phyloP scores from a whole-genome alignment of 2,329 filamentous ascomycete genomes.

The Dactylonectria macrodidyma region DNA sequence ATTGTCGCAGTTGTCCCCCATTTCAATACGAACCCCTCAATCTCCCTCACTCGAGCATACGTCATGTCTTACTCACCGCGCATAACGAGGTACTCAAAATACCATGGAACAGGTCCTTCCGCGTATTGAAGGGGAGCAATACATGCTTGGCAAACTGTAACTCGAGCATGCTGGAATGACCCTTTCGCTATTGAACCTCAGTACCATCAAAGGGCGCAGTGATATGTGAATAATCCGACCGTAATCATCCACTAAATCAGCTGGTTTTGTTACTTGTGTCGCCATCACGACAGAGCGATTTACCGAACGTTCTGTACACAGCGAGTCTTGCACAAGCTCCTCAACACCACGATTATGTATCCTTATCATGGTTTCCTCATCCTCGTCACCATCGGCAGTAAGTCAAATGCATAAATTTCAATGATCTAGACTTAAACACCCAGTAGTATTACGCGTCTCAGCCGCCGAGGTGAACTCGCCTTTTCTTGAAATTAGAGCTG shows the following conservation, averaged over 20 bases:
- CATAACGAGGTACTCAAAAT: neutral
- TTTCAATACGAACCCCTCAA: neutral
- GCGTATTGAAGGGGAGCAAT: neutral
- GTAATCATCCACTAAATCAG: neutral
- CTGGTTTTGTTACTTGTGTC: neutral
- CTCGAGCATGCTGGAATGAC: neutral
- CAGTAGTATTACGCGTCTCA: neutral
- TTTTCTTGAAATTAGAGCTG: conserved; percentile 1
- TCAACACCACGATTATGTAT: neutral
- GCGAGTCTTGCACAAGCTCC: neutral
- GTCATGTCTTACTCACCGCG: neutral
- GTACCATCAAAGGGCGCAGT: neutral
- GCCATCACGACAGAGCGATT: neutral
- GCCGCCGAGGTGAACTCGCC: neutral
- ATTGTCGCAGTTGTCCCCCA: neutral
- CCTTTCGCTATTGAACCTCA: neutral
- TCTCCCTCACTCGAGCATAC: neutral
- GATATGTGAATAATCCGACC: neutral
- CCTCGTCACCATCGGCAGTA: neutral
- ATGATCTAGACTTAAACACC: neutral
- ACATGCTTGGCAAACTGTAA: neutral
- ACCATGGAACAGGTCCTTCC: neutral
- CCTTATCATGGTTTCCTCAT: neutral
- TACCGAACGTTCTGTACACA: neutral
- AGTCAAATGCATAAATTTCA: neutral